Conservation (phyloP, 371 early-diverging fungal genomes). For the Dichotomocladium elegans region DNA sequence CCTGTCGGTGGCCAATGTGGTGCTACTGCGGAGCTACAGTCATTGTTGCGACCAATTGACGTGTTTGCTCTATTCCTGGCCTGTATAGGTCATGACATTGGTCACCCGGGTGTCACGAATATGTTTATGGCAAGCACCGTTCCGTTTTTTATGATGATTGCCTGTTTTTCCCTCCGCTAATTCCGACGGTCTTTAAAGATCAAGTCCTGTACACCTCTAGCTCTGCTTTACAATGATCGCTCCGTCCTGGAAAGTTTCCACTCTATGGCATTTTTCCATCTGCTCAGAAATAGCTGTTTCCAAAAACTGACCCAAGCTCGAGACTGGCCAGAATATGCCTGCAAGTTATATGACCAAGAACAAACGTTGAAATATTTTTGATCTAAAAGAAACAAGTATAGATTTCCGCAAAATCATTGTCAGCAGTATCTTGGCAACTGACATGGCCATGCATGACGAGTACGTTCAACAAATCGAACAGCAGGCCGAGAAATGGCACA, state of each 20-base stretch:
- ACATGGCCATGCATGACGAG: slow-evolving; percentile 82
- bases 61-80: slow-evolving; percentile 73
- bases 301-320: slow-evolving; percentile 43
- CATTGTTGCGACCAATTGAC: slow-evolving; percentile 61
- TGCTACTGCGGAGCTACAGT: slow-evolving; percentile 37
- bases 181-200: slow-evolving; percentile 42
- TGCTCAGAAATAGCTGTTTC: slow-evolving; percentile 66
- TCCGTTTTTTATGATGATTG: not conserved
- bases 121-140: slow-evolving; percentile 68
- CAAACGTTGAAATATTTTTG: no score
- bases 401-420: slow-evolving; percentile 70
- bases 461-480: slow-evolving; percentile 68
- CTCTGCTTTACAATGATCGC: slow-evolving; percentile 89
- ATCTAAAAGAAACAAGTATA: no score
- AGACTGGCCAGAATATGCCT: slow-evolving; percentile 21
- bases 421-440: slow-evolving; percentile 77
- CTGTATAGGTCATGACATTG: slow-evolving; percentile 81
- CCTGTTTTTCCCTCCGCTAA: not conserved
- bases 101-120: slow-evolving; percentile 87
- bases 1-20: no score
- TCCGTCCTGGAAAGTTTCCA: slow-evolving; percentile 95
- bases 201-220: slow-evolving; percentile 74
- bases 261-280: slow-evolving; percentile 78
- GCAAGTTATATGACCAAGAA: slow-evolving; percentile 14
- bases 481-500: slow-evolving; percentile 44